Evolutionary conservation across 495 filamentous ascomycete species (phyloP).

Genomic region (Daldinia concentrica): DNA sequence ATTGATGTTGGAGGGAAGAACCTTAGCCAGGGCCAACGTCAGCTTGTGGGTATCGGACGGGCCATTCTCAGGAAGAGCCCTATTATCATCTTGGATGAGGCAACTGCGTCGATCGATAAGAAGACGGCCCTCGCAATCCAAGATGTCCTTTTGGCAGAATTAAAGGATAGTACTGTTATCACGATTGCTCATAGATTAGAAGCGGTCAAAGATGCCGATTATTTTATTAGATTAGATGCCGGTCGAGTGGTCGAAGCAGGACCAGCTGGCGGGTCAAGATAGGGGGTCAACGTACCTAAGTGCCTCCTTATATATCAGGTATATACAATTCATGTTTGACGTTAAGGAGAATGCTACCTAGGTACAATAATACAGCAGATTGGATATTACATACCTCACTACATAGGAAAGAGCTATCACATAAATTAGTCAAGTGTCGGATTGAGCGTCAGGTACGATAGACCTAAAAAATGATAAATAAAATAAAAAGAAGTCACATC

Average conservation of each 20-base stretch:
- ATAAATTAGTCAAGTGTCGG: not conserved
- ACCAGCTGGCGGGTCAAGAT: conserved; percentile 20
- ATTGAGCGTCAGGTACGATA: not conserved
- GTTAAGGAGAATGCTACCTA: no score
- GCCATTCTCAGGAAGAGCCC: conserved; percentile 67
- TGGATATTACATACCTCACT: not conserved
- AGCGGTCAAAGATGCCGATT: conserved; percentile 79
- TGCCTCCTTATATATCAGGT: no score
- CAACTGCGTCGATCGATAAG: conserved; percentile 85
- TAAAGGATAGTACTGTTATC: conserved; percentile 81
- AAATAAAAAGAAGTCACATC: not conserved
- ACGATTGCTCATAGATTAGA: conserved; percentile 87
- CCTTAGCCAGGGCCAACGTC: conserved; percentile 69
- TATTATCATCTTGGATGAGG: conserved; percentile 77
- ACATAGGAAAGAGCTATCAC: not conserved
- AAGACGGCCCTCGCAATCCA: conserved; percentile 83
- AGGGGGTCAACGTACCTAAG: not conserved
- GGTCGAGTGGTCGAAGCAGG: conserved; percentile 60
- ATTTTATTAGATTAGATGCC: conserved; percentile 74
- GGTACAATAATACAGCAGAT: not conserved
- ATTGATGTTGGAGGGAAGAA: conserved; percentile 68
- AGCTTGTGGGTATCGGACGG: conserved; percentile 67
- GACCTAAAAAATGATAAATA: not conserved
- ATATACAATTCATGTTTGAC: no score
- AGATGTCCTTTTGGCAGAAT: conserved; percentile 75